Evolutionary conservation across 352 stramenopile genomes (phyloP).

Genomic region (Phytophthora ohioensis): DNA sequence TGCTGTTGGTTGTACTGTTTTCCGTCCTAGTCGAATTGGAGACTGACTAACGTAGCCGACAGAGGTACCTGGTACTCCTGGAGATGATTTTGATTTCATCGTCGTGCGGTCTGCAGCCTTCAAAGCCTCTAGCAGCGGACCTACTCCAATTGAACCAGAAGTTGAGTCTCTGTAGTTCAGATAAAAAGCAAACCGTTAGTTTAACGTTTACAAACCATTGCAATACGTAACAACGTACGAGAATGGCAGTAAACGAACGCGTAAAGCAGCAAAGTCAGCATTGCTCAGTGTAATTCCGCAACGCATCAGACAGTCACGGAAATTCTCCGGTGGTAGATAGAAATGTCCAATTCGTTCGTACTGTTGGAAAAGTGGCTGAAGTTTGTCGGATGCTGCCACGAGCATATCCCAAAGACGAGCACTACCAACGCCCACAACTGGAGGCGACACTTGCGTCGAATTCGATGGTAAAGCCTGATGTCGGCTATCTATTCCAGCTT

Average conservation of each 20-base stretch:
- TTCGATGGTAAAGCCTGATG: constrained; percentile 46
- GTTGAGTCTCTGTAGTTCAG: constrained; percentile 48
- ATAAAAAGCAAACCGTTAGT: not conserved
- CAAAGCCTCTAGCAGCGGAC: constrained; percentile 57
- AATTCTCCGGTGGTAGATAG: constrained; percentile 61
- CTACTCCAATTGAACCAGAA: constrained; percentile 55
- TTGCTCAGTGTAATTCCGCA: constrained; percentile 74
- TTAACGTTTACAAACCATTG: not conserved
- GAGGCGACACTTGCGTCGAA: constrained; percentile 54
- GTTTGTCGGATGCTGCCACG: constrained; percentile 53
- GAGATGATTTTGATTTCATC: constrained; percentile 45
- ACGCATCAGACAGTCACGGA: constrained; percentile 67
- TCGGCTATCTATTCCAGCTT: constrained; percentile 22
- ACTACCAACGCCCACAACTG: constrained; percentile 53
- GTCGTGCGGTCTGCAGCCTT: constrained; percentile 54
- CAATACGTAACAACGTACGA: constrained; percentile 43
- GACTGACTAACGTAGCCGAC: constrained; percentile 48
- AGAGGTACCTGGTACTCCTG: constrained; percentile 30
- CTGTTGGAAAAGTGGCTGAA: constrained; percentile 64
- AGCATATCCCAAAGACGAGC: constrained; percentile 74
- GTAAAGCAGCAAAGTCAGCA: constrained; percentile 71
- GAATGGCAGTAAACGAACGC: constrained; percentile 67
- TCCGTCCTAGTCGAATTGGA: constrained; percentile 68
- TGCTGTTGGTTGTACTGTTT: constrained; percentile 48
- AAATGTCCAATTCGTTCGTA: constrained; percentile 64